Evolutionary conservation across 2,329 filamentous ascomycete species (phyloP).

Genomic region (Elsinoe batatas): DNA sequence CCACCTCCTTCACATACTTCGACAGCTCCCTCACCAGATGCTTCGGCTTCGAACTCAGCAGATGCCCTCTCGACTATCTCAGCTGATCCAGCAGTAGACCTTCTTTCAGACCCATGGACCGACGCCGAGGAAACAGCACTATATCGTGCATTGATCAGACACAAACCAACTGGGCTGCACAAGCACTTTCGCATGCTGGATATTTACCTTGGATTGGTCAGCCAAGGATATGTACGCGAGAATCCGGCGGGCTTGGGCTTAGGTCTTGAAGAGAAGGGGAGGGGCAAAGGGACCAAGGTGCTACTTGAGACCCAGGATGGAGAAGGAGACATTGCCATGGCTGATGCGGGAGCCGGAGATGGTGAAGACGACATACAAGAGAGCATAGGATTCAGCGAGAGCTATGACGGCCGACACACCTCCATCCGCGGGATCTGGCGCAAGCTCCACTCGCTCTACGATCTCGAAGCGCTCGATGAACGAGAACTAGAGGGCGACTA

Average conservation of each 20-base stretch:
- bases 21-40: not conserved
- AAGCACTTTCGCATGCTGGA: constrained; percentile 89
- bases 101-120: constrained; percentile 70
- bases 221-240: constrained; percentile 25
- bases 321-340: not conserved
- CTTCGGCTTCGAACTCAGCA: not conserved
- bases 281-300: constrained; percentile 64
- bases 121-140: constrained; percentile 90
- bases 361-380: constrained; percentile 54
- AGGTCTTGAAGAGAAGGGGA: not conserved
- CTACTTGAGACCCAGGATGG: constrained; percentile 66
- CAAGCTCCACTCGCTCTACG: constrained; percentile 75
- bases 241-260: not conserved
- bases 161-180: constrained; percentile 86
- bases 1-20: not conserved
- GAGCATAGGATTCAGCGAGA: constrained; percentile 26
- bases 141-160: constrained; percentile 84
- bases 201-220: constrained; percentile 39
- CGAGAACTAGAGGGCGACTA: constrained; percentile 44
- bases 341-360: not conserved
- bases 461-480: constrained; percentile 77
- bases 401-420: no score
- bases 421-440: constrained; percentile 73
- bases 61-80: not conserved
- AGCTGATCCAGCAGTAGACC: constrained; percentile 25